A percentile compares a stretch with the other conserved stretches of the same genome.
These are phyloP conservation scores for Rickenella mellea DNA, from an alignment of 768 basidiomycete genomes.

Conservation along the genomic window DNA sequence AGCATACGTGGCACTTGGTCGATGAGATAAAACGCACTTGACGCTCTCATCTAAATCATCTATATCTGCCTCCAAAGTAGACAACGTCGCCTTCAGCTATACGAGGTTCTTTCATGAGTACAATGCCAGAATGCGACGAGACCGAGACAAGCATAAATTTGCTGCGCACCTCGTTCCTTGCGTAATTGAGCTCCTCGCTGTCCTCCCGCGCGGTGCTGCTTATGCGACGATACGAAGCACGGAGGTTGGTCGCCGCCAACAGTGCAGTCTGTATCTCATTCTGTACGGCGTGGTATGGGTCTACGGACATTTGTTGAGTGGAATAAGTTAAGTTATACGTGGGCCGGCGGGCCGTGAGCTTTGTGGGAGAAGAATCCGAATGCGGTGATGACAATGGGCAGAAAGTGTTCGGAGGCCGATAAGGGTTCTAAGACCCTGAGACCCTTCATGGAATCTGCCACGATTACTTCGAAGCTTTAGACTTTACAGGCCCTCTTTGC, in stretches of 20 bases:
- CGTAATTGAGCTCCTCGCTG: conserved; percentile 75
- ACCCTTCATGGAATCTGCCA: too few species aligned
- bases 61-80: conserved; percentile 74
- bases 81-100: conserved; percentile 65
- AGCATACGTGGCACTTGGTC: background rate
- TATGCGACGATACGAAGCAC: conserved; percentile 71
- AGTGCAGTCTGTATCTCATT: conserved; percentile 73
- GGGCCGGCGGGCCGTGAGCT: too few species aligned
- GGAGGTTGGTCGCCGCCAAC: conserved; percentile 59
- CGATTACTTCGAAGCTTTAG: too few species aligned
- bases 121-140: background rate
- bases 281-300: conserved; percentile 84
- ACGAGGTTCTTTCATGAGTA: background rate
- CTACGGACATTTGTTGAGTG: conserved; percentile 56
- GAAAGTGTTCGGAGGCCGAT: too few species aligned
- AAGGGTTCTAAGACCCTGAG: too few species aligned
- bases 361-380: too few species aligned
- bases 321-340: too few species aligned
- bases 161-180: conserved; percentile 58
- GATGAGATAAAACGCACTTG: conserved; percentile 38
- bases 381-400: too few species aligned
- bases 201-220: conserved; percentile 62
- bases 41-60: conserved; percentile 95
- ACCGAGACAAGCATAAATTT: conserved; percentile 3
- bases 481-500: too few species aligned